phyloP scores from a whole-genome alignment of 164 flowering plant species.

The Malania oleifera region DNA sequence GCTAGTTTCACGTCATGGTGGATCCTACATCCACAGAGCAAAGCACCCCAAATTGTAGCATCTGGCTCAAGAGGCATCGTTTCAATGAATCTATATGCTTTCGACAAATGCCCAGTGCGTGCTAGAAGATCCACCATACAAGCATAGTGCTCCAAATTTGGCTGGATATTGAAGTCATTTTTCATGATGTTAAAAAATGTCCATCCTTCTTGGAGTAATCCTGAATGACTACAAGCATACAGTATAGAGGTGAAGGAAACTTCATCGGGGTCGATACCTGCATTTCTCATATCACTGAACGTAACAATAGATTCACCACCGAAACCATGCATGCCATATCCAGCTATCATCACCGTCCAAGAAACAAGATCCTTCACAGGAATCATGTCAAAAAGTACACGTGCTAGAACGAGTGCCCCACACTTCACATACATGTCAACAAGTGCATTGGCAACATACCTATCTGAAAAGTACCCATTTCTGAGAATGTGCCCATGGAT shows the following conservation, averaged over 20 bases:
- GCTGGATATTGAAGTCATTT: conserved; percentile 43
- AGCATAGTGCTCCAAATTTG: conserved; percentile 54
- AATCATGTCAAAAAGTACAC: conserved; percentile 41
- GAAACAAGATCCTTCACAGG: conserved; percentile 42
- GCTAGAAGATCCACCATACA: conserved; percentile 67
- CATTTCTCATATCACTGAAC: conserved; percentile 43
- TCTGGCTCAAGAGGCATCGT: conserved; percentile 57
- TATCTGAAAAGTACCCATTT: conserved; percentile 37
- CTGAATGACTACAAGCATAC: conserved; percentile 67
- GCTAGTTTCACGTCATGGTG: conserved; percentile 55
- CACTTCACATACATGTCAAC: conserved; percentile 68
- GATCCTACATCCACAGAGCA: conserved; percentile 55
- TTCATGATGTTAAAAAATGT: conserved; percentile 46
- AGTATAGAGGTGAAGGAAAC: conserved; percentile 49
- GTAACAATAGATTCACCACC: conserved; percentile 49
- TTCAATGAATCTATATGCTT: conserved; percentile 49
- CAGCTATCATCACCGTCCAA: conserved; percentile 70
- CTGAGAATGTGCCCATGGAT: conserved; percentile 46
- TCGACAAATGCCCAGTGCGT: conserved; percentile 41
- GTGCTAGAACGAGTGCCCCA: conserved; percentile 41
- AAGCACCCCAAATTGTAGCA: conserved; percentile 58
- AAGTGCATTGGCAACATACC: conserved; percentile 51
- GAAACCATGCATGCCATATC: conserved; percentile 64
- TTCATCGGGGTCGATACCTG: conserved; percentile 45
- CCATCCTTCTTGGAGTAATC: conserved; percentile 54